Conservation (phyloP, 257 asterid species). For the Perilla frutescens region DNA sequence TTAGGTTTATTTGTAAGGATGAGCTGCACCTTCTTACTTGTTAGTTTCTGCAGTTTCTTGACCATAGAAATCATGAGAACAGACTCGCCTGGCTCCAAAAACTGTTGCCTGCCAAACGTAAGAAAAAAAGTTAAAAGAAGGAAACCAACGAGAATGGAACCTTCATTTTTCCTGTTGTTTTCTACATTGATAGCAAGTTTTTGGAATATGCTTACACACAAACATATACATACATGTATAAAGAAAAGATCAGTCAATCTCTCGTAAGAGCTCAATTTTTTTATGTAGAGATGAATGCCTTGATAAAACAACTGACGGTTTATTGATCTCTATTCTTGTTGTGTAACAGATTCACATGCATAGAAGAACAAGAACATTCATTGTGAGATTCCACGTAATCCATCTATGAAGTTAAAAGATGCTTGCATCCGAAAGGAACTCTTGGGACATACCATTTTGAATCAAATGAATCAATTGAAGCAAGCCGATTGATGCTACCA, state of each 20-base stretch:
- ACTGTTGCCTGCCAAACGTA: slow-evolving; percentile 75
- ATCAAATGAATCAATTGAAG: slow-evolving; percentile 98
- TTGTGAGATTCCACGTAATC: not conserved
- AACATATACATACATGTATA: too few species aligned
- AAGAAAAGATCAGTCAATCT: not conserved
- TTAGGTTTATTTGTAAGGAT: slow-evolving; percentile 95
- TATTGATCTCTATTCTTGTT: not conserved
- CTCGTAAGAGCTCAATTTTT: not conserved
- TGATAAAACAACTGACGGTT: not conserved
- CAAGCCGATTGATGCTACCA: slow-evolving; percentile 88
- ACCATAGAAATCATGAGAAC: slow-evolving; percentile 97
- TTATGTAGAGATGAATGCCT: not conserved
- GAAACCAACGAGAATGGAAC: not conserved
- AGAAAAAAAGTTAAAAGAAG: not conserved
- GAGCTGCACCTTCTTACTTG: slow-evolving; percentile 97
- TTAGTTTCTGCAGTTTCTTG: slow-evolving; percentile 84
- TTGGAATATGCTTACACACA: not conserved
- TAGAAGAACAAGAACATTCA: not conserved
- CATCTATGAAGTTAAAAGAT: not conserved
- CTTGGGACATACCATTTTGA: slow-evolving; percentile 75
- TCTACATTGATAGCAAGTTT: not conserved
- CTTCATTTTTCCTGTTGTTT: too few species aligned
- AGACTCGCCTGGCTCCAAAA: slow-evolving; percentile 97
- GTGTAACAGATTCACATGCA: not conserved
- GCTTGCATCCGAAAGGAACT: not conserved